A percentile compares a stretch with the other conserved stretches of the same genome.
Evolutionary conservation across 2,329 filamentous ascomycete species (phyloP).

Genomic region (Monosporascus cannonballus): DNA sequence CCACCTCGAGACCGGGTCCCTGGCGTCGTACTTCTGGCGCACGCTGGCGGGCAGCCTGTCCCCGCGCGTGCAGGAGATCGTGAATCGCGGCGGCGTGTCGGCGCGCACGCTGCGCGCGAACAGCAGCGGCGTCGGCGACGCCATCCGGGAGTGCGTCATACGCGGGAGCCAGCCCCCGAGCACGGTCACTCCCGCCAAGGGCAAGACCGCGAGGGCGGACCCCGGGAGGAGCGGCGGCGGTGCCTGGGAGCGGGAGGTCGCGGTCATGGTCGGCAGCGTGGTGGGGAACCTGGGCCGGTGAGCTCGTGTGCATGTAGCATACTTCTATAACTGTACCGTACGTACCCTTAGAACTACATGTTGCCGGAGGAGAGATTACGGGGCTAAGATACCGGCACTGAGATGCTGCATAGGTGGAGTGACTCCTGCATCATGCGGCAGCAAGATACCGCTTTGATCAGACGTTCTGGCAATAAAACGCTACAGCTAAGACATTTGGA

Average conservation of each 20-base stretch:
- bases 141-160: slow-evolving; percentile 77
- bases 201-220: slow-evolving; percentile 33
- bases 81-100: slow-evolving; percentile 75
- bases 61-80: slow-evolving; percentile 74
- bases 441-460: no score
- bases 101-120: slow-evolving; percentile 76
- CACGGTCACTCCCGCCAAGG: slow-evolving; percentile 38
- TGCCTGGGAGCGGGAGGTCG: slow-evolving; percentile 83
- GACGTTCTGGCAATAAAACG: no score
- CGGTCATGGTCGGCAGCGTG: slow-evolving; percentile 88
- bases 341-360: no score
- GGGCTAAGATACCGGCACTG: no score
- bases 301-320: not conserved
- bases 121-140: slow-evolving; percentile 65
- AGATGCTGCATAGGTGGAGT: no score
- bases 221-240: slow-evolving; percentile 41
- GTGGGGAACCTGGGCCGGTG: slow-evolving; percentile 49
- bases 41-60: slow-evolving; percentile 74
- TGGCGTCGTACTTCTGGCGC: slow-evolving; percentile 92
- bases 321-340: no score
- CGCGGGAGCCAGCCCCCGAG: slow-evolving; percentile 66
- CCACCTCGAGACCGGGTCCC: slow-evolving; percentile 78
- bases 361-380: no score
- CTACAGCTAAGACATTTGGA: no score
- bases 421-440: no score